Conservation (phyloP, 2,329 filamentous ascomycete genomes). For the Tolypocladium tundrense region DNA sequence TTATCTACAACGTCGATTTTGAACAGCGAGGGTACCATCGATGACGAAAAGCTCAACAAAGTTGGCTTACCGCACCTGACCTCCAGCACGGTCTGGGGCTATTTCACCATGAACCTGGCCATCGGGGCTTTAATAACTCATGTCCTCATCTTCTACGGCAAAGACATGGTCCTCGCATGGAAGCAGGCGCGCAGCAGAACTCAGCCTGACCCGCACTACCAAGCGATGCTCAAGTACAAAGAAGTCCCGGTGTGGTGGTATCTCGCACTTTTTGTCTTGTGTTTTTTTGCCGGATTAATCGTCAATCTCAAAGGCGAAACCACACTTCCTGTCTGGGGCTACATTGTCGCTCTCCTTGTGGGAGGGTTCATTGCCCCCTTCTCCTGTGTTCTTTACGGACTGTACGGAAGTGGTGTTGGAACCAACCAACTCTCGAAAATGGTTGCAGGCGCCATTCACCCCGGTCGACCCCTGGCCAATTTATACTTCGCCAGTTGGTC, state of each 20-base stretch:
- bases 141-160: constrained; percentile 10
- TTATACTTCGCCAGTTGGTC: constrained; percentile 29
- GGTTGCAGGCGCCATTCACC: constrained; percentile 35
- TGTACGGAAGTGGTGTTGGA: constrained; percentile 9
- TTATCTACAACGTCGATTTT: constrained; percentile 12
- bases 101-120: constrained; percentile 19
- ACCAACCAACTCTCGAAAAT: constrained; percentile 24
- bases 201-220: constrained; percentile 28
- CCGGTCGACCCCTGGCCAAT: constrained; percentile 26
- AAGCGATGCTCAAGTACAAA: constrained; percentile 28
- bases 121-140: constrained; percentile 12
- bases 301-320: constrained; percentile 20
- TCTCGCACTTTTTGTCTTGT: constrained; percentile 13
- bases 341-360: constrained; percentile 19
- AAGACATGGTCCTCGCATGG: constrained; percentile 8
- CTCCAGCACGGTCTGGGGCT: constrained; percentile 15
- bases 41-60: constrained; percentile 13
- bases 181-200: constrained; percentile 9
- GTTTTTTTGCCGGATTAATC: constrained; percentile 19
- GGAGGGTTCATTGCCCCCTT: constrained; percentile 24
- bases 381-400: constrained; percentile 17
- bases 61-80: constrained; percentile 17
- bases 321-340: constrained; percentile 21
- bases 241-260: constrained; percentile 25
- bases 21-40: constrained; percentile 12